These are phyloP conservation scores for Rhizophagus clarus DNA, from an alignment of 192 early-diverging fungal species.

Conservation along the genomic window DNA sequence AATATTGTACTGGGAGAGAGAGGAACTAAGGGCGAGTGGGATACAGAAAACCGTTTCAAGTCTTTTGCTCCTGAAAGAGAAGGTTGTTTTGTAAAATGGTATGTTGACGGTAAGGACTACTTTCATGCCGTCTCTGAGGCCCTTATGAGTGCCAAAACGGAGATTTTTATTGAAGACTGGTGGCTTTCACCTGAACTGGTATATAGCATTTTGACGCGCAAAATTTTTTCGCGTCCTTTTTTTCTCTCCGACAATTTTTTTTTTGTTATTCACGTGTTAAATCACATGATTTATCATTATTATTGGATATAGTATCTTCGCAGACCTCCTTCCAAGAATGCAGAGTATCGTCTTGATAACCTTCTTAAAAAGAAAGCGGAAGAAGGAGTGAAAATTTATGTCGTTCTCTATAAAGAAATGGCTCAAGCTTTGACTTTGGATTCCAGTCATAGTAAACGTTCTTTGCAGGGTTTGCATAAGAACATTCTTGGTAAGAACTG, in stretches of 20 bases:
- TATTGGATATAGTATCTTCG: conserved; percentile 60
- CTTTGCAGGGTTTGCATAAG: conserved; percentile 68
- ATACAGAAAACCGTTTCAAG: conserved; percentile 64
- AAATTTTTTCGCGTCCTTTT: background rate
- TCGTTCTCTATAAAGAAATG: conserved; percentile 89
- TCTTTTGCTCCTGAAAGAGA: conserved; percentile 79
- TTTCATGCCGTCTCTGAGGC: conserved; percentile 80
- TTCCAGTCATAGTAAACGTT: conserved; percentile 75
- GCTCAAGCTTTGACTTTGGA: conserved; percentile 73
- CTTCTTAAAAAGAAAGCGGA: conserved; percentile 79
- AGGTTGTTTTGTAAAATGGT: conserved; percentile 71
- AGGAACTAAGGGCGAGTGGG: conserved; percentile 44
- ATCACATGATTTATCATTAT: background rate
- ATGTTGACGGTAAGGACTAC: conserved; percentile 80
- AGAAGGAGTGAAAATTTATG: conserved; percentile 85
- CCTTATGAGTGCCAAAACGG: conserved; percentile 64
- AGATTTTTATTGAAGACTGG: conserved; percentile 84
- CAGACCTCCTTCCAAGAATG: conserved; percentile 71
- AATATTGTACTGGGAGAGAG: background rate
- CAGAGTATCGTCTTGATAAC: conserved; percentile 78
- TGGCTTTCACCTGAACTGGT: conserved; percentile 90
- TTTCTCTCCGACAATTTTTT: no score
- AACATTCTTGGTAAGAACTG: conserved; percentile 67
- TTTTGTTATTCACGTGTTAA: conserved; percentile 7
- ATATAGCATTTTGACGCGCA: conserved; percentile 21